Base-by-base conservation (phyloP, 106 monocot species). In the Triglochin maritima region DNA sequence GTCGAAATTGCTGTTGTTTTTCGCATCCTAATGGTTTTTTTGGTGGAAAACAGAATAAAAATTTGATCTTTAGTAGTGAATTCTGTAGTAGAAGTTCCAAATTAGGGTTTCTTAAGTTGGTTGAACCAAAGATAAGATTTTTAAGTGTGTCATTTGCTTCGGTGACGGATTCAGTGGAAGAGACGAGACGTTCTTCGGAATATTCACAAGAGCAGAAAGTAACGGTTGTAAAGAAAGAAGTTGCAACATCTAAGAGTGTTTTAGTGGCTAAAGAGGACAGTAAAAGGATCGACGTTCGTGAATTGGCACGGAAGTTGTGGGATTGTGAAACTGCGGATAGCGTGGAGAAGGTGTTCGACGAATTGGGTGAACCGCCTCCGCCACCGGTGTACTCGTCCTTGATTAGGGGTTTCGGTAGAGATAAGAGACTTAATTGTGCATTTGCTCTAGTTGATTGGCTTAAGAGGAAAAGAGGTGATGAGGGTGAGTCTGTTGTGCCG, bases 371-470 rank as follows among this genome's bases (percentile, higher is more conserved):
- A 46, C 50, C 88, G 56, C 95, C 90, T 47, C 90, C 90, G 41
- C 87, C 83, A 46, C 80, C 69, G 29, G 81, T 91, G 41, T 96
- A 76, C 70, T 85, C 87, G 14, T 78, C 88, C 11, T 75, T 96
- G 73, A 96, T 96, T 41, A 77, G 70, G 57, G 85, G 83, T 11
- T 85, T 96, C 13, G 95, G 95, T 2, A 47, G 48, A 2, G 81
- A 83, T 13, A 86, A 84, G 59, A 79, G 69, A 70, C 15, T 91
- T 46, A 85, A 96, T 42, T 16, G 81, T 48, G 90, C 95, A 29
- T 86, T 96, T 76, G 87, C 87, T 41, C 68, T 96, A 74, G 81
- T 96, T 13, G 80, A 91, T 13, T 91, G 90, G 87, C 68, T 96
- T 42, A 96, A 91, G 73, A 81, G 52, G 76, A 77, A 81, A 49